Evolutionary conservation across 2,329 filamentous ascomycete genomes (phyloP).

Genomic region (Fusarium xyrophilum): DNA sequence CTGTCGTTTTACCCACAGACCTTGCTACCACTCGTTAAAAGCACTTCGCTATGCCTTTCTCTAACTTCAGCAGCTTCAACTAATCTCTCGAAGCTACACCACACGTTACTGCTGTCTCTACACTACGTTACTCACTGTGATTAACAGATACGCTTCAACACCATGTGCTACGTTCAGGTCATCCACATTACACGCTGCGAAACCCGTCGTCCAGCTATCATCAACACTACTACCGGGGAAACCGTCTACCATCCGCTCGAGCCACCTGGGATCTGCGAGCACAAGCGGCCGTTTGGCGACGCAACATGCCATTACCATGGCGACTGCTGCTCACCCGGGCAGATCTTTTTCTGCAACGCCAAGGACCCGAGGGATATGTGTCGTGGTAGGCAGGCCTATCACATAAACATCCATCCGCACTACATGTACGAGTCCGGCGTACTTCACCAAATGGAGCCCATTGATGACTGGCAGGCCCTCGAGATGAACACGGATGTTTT

Average conservation of each 20-base stretch:
- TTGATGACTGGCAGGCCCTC: background rate
- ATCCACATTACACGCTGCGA: slow-evolving; percentile 24
- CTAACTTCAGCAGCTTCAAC: background rate
- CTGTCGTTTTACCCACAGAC: background rate
- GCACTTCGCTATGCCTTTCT: background rate
- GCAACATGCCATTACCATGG: slow-evolving; percentile 5
- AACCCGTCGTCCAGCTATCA: slow-evolving; percentile 16
- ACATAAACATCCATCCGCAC: background rate
- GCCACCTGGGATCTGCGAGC: slow-evolving; percentile 1
- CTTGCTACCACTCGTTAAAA: background rate
- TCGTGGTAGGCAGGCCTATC: slow-evolving; percentile 13
- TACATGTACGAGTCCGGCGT: background rate
- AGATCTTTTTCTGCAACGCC: background rate
- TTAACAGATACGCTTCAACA: background rate
- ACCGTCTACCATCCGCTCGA: slow-evolving; percentile 23
- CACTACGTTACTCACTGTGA: background rate
- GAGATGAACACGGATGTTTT: background rate
- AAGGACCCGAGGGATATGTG: background rate
- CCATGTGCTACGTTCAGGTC: slow-evolving; percentile 20
- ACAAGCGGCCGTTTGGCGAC: background rate
- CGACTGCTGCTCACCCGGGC: background rate
- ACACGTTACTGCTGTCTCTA: background rate
- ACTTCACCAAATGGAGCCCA: background rate
- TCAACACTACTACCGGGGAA: background rate
- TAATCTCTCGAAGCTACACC: background rate